Percentiles rank a stretch among this genome's conserved stretches.
Conservation (phyloP, 176 grass and related monocot genomes). For the Metroxylon sagu region DNA sequence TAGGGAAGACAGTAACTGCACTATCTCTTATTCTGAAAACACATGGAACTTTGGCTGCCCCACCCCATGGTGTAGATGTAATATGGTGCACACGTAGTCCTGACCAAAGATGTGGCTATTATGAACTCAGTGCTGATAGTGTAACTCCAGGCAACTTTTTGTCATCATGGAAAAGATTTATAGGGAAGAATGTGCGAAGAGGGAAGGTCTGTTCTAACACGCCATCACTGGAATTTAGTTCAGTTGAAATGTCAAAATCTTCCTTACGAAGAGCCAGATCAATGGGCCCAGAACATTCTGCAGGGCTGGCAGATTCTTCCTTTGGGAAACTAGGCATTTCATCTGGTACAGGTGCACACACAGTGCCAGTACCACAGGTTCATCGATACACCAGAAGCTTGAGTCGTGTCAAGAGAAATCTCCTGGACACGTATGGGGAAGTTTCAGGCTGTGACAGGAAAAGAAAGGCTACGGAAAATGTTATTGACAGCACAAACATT, state of each 20-base stretch:
- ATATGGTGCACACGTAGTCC: constrained; percentile 68
- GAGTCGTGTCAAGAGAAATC: constrained; percentile 47
- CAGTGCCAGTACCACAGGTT: constrained; percentile 25
- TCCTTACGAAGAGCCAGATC: constrained; percentile 28
- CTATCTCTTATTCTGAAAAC: constrained; percentile 96
- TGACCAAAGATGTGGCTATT: constrained; percentile 83
- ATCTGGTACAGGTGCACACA: constrained; percentile 12
- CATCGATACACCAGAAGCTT: constrained; percentile 37
- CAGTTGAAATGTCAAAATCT: constrained; percentile 25
- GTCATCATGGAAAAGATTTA: constrained; percentile 27
- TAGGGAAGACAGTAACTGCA: constrained; percentile 91
- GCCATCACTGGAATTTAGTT: constrained; percentile 7
- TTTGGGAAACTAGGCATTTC: constrained; percentile 18
- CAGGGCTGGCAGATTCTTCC: constrained; percentile 11
- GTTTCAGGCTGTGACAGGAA: constrained; percentile 15
- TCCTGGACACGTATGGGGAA: constrained; percentile 36
- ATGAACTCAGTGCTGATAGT: constrained; percentile 46
- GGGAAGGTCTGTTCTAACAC: constrained; percentile 30
- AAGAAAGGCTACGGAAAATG: constrained; percentile 8
- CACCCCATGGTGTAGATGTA: constrained; percentile 61
- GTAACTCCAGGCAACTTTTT: constrained; percentile 27
- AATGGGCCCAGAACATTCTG: constrained; percentile 24
- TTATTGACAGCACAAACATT: not conserved
- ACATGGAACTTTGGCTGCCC: constrained; percentile 57
- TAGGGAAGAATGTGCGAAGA: constrained; percentile 13